Conservation (phyloP, 225 moss, liverwort and hornwort genomes). For the Bryoerythrophyllum caledonicum region DNA sequence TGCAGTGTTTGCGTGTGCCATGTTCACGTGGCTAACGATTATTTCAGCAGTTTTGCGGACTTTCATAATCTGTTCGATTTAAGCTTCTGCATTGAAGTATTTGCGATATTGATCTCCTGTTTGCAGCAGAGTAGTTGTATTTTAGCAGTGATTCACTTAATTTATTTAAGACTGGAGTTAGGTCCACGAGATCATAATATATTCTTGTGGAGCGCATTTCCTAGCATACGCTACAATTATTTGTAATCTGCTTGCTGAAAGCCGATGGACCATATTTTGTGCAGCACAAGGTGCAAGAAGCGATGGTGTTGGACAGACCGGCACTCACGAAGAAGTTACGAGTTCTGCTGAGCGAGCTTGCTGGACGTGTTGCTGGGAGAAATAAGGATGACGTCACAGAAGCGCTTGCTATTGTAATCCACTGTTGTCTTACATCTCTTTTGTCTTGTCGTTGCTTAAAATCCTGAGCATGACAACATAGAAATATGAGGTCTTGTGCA, state of each 20-base stretch:
- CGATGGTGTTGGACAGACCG: conserved; percentile 50
- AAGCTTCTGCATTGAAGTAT: conserved; percentile 11
- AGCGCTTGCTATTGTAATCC: conserved; percentile 62
- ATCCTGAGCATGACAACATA: neutral
- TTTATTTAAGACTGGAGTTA: neutral
- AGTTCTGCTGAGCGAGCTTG: conserved; percentile 59
- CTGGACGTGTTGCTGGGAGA: conserved; percentile 75
- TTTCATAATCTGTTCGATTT: neutral
- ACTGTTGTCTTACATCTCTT: conserved; percentile 20
- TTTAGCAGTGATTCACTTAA: neutral
- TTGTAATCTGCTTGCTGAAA: conserved; percentile 22
- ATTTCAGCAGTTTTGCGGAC: neutral
- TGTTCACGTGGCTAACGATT: neutral
- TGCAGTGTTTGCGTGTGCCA: neutral
- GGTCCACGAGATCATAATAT: neutral
- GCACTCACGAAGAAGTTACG: conserved; percentile 69
- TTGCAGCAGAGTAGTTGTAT: conserved; percentile 13
- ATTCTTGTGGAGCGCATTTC: neutral
- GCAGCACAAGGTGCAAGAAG: conserved; percentile 68
- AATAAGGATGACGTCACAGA: conserved; percentile 76
- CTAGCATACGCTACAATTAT: neutral
- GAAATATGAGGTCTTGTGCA: conserved; percentile 3
- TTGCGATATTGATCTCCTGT: conserved; percentile 1
- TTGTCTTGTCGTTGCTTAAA: conserved; percentile 15
- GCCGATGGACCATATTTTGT: conserved; percentile 9